A percentile compares a stretch with the other conserved stretches of the same genome.
Conservation (phyloP, 2,329 filamentous ascomycete genomes). For the Fusarium sp. region DNA sequence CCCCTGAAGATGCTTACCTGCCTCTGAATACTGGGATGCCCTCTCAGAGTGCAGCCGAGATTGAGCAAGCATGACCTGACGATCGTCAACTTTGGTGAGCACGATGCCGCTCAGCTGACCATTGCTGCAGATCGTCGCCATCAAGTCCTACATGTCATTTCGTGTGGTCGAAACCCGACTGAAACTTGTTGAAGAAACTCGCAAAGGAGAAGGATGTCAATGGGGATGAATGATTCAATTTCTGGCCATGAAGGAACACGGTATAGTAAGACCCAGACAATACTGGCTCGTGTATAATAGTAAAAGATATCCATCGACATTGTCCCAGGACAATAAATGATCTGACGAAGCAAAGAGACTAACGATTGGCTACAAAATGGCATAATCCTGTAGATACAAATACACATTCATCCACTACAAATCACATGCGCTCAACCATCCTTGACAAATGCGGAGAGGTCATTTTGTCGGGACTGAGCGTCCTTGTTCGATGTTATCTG, state of each 20-base stretch:
- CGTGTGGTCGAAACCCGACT: not conserved
- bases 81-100: not conserved
- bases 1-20: not conserved
- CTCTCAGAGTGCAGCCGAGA: not conserved
- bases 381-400: not conserved
- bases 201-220: not conserved
- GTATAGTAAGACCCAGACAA: not conserved
- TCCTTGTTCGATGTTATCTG: slow-evolving; percentile 41
- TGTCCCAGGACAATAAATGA: not conserved
- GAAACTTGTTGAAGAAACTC: not conserved
- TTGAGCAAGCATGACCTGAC: not conserved
- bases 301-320: not conserved
- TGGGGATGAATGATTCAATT: not conserved
- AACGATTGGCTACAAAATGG: not conserved
- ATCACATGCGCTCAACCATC: slow-evolving; percentile 17
- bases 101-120: not conserved
- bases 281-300: not conserved
- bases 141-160: not conserved
- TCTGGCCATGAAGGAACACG: not conserved
- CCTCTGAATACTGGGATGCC: not conserved
- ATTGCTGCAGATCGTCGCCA: not conserved
- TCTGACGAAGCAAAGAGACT: not conserved
- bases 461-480: slow-evolving; percentile 30
- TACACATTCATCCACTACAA: not conserved
- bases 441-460: not conserved